phyloP scores from a whole-genome alignment of 2,329 filamentous ascomycete species.

The Nectriaceae sp. region DNA sequence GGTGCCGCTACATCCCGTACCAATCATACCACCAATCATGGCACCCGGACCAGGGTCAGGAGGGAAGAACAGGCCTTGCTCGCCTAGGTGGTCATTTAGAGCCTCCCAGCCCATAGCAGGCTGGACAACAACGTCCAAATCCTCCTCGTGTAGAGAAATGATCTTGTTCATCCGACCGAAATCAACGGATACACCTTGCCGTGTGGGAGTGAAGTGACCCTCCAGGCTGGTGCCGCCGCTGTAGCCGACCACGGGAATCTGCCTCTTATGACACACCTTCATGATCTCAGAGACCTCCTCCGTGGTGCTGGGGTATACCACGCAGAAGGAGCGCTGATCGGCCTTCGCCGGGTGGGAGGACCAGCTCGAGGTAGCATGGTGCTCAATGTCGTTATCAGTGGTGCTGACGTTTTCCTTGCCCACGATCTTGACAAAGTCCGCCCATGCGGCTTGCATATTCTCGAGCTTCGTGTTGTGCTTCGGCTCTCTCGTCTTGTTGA shows the following conservation, averaged over 20 bases:
- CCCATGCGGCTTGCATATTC: constrained; percentile 69
- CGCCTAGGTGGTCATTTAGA: constrained; percentile 75
- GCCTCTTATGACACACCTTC: constrained; percentile 80
- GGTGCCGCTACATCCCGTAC: constrained; percentile 73
- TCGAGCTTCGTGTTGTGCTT: constrained; percentile 60
- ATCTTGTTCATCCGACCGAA: constrained; percentile 86
- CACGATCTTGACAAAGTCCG: constrained; percentile 66
- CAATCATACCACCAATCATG: constrained; percentile 89
- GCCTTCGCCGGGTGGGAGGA: constrained; percentile 56
- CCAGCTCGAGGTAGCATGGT: constrained; percentile 64
- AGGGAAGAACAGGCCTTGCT: constrained; percentile 83
- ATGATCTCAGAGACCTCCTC: constrained; percentile 85
- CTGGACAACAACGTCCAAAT: constrained; percentile 76
- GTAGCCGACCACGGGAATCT: constrained; percentile 84
- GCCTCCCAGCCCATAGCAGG: constrained; percentile 85
- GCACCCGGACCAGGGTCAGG: constrained; percentile 89
- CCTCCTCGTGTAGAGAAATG: constrained; percentile 72
- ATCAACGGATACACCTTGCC: constrained; percentile 82
- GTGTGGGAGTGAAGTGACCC: constrained; percentile 82
- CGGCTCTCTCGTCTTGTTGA: constrained; percentile 51
- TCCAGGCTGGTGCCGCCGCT: constrained; percentile 88
- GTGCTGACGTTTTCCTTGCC: constrained; percentile 68
- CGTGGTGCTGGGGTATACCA: constrained; percentile 76
- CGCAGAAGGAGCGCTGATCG: constrained; percentile 60
- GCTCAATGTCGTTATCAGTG: constrained; percentile 52